Conservation (phyloP, 2,329 filamentous ascomycete genomes). For the Phaeoacremonium minimum region DNA sequence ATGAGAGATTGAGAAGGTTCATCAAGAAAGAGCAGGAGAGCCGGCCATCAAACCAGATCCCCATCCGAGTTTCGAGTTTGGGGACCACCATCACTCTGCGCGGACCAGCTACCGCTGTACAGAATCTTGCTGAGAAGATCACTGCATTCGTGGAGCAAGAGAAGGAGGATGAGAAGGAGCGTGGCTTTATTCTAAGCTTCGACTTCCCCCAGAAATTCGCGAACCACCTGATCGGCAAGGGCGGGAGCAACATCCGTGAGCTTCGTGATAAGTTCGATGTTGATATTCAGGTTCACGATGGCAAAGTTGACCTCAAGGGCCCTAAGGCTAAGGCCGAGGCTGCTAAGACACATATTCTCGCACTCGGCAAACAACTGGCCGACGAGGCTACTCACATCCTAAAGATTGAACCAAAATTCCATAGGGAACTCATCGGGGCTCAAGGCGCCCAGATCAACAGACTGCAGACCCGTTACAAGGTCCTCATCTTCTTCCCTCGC, state of each 20-base stretch:
- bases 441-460: slow-evolving; percentile 86
- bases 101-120: slow-evolving; percentile 70
- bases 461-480: slow-evolving; percentile 87
- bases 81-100: slow-evolving; percentile 66
- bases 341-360: slow-evolving; percentile 76
- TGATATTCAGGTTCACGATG: slow-evolving; percentile 85
- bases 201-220: slow-evolving; percentile 95
- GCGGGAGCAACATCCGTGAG: slow-evolving; percentile 62
- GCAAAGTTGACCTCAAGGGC: slow-evolving; percentile 92
- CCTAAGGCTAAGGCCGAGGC: slow-evolving; percentile 91
- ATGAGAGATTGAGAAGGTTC: slow-evolving; percentile 58
- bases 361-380: slow-evolving; percentile 75
- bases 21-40: slow-evolving; percentile 61
- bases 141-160: slow-evolving; percentile 79
- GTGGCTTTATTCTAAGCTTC: slow-evolving; percentile 79
- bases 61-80: slow-evolving; percentile 53
- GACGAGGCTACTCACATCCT: slow-evolving; percentile 85
- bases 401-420: slow-evolving; percentile 90
- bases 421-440: slow-evolving; percentile 87
- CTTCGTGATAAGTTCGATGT: slow-evolving; percentile 65
- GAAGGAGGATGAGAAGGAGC: slow-evolving; percentile 89
- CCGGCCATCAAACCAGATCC: slow-evolving; percentile 53
- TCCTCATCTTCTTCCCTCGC: slow-evolving; percentile 90
- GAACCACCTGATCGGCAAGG: slow-evolving; percentile 74
- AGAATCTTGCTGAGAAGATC: slow-evolving; percentile 69